A percentile compares a stretch with the other conserved stretches of the same genome.
Conservation (phyloP, 1,139 yeast genomes). For the Kazachstania sp. region DNA sequence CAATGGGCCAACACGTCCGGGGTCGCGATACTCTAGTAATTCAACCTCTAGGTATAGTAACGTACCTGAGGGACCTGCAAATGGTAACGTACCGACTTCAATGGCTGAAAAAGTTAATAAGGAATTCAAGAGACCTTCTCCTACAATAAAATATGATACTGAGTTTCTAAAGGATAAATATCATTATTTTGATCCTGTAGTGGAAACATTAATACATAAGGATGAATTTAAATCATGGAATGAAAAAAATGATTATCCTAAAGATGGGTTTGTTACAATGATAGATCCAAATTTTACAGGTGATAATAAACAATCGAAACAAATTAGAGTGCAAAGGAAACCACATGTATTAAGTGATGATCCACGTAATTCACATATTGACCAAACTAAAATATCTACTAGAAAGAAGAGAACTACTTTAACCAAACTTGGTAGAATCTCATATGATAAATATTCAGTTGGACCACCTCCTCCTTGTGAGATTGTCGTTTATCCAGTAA, state of each 20-base stretch:
- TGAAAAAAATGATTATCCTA: slow-evolving; percentile 28
- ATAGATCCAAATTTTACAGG: slow-evolving; percentile 20
- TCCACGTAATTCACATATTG: slow-evolving; percentile 31
- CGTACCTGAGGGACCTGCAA: not conserved
- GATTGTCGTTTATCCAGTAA: slow-evolving; percentile 59
- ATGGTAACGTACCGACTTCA: not conserved
- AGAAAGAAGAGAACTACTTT: slow-evolving; percentile 30
- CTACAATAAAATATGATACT: slow-evolving; percentile 18
- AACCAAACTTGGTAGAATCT: slow-evolving; percentile 46
- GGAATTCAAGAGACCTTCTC: slow-evolving; percentile 14
- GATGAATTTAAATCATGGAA: slow-evolving; percentile 24
- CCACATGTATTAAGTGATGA: slow-evolving; percentile 29
- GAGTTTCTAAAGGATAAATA: slow-evolving; percentile 19
- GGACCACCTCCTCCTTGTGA: slow-evolving; percentile 72
- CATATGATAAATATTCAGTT: slow-evolving; percentile 60
- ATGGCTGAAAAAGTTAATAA: not conserved
- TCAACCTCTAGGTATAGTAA: not conserved
- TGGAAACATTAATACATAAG: slow-evolving; percentile 15
- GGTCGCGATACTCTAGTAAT: not conserved
- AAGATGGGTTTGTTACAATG: slow-evolving; percentile 51
- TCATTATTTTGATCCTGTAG: slow-evolving; percentile 26
- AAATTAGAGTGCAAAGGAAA: slow-evolving; percentile 19
- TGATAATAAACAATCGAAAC: slow-evolving; percentile 34
- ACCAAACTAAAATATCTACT: slow-evolving; percentile 13
- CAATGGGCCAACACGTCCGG: not conserved